phyloP scores from a whole-genome alignment of 306 rosid genomes.

The Comarum palustre region DNA sequence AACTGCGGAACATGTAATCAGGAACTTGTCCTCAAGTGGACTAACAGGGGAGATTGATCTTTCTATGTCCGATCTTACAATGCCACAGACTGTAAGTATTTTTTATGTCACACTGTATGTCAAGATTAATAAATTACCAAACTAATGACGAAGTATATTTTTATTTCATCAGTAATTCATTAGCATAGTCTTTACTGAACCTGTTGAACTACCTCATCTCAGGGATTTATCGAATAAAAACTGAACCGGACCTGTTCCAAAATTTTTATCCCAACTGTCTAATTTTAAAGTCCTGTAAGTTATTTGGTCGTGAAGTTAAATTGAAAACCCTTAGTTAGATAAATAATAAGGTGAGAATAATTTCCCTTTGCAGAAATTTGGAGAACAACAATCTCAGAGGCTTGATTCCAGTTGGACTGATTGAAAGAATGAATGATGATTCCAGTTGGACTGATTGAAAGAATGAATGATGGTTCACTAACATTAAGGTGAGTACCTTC shows the following conservation, averaged over 20 bases:
- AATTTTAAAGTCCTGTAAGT: not conserved
- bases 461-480: slow-evolving; percentile 33
- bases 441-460: slow-evolving; percentile 31
- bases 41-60: slow-evolving; percentile 13
- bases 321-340: not conserved
- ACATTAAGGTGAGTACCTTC: slow-evolving; percentile 31
- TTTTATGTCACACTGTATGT: not conserved
- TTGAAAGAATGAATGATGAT: slow-evolving; percentile 33
- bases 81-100: slow-evolving; percentile 38
- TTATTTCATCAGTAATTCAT: not conserved
- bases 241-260: not conserved
- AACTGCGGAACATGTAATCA: not conserved
- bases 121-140: not conserved
- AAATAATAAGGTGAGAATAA: not conserved
- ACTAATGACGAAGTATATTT: not conserved
- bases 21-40: slow-evolving; percentile 25
- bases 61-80: slow-evolving; percentile 33
- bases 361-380: slow-evolving; percentile 33
- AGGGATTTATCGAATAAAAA: not conserved
- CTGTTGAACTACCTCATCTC: not conserved
- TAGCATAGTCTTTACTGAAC: not conserved
- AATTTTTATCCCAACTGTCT: not conserved
- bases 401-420: slow-evolving; percentile 35
- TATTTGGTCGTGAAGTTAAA: not conserved
- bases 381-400: slow-evolving; percentile 43